Base-by-base conservation (phyloP, 2,329 filamentous ascomycete genomes). In the Aspergillus viridinutans region DNA sequence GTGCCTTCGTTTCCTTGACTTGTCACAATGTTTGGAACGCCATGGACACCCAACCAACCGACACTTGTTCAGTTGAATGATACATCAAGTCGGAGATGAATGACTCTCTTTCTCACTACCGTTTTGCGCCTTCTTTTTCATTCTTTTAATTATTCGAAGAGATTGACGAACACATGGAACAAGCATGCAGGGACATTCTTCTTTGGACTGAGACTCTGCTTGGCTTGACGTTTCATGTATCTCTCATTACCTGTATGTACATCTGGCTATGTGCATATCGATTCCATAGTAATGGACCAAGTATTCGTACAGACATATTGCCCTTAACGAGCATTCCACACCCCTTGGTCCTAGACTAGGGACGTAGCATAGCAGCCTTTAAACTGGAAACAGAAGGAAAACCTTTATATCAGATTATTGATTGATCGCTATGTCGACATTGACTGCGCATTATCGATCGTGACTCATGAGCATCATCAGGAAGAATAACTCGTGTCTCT, bases 241-340 rank as follows among this genome's bases (percentile, higher is more conserved):
- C 21, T 26, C 20, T 26, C 10, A 35, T 50, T 32, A n/a, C 5
- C n/a, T 53, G 50, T 53, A 53, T 53, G 50, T 53, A 32, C 50
- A 53, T 53, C 50, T 53, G 50, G 50, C 28, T 47, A 53, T 53
- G 50, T 53, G 38, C 50, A 53, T 53, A 17, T 8, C 8, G 25
- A 45, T 43, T 47, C 32, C 32, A 38, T 38, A 38, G 32, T 38
- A 38, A 38, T 38, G 32, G 32, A 38, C 14, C 14, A 17, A 38
- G 32, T 17, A 38, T 38, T 17, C 5, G 6, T 38, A 17, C 32
- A 38, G 32, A 38, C 14, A 17, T 7, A 7, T 38, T 7, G 12
- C 32, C 7, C 32, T 17, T 17, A 35, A 35, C 1, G 32, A 17
- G 32, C 32, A 17, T 38, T 5, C 2, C 14, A 32, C 32, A 6